A percentile compares a stretch with the other conserved stretches of the same genome.
Conservation (phyloP, 1,284 basidiomycete species). For the Fomitopsis schrenkii region DNA sequence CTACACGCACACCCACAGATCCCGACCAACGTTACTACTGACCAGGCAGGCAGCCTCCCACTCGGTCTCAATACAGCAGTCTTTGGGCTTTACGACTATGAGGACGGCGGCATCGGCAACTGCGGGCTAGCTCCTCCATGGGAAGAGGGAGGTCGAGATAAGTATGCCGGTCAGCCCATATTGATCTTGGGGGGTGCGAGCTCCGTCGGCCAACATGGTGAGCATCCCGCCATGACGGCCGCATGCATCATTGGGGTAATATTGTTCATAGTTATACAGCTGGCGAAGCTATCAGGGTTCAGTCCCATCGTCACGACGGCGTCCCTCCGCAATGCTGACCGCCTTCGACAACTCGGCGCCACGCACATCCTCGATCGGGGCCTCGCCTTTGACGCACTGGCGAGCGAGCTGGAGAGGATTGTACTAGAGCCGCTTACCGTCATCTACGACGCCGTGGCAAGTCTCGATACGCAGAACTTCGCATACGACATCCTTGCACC, state of each 20-base stretch:
- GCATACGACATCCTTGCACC: slow-evolving; percentile 17
- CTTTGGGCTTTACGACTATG: slow-evolving; percentile 1
- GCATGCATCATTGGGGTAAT: not conserved
- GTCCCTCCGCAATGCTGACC: slow-evolving; percentile 26
- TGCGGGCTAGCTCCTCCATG: slow-evolving; percentile 16
- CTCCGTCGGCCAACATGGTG: slow-evolving; percentile 29
- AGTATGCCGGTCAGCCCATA: slow-evolving; percentile 25
- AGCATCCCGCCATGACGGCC: too few relatives aligned
- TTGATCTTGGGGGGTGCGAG: slow-evolving; percentile 32
- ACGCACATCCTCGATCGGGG: slow-evolving; percentile 29
- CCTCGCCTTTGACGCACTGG: slow-evolving; percentile 11
- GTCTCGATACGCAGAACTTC: slow-evolving; percentile 15
- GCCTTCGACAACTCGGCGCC: slow-evolving; percentile 32
- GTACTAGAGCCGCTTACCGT: slow-evolving; percentile 16
- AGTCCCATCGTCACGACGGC: slow-evolving; percentile 30
- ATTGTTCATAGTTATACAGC: slow-evolving; percentile 24
- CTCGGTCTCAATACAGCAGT: slow-evolving; percentile 7
- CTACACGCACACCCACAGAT: not conserved
- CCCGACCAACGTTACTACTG: not conserved
- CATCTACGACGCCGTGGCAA: slow-evolving; percentile 24
- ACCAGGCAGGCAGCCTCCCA: slow-evolving; percentile 9
- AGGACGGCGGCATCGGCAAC: not conserved
- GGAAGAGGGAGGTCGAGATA: slow-evolving; percentile 22
- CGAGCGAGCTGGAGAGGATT: slow-evolving; percentile 12
- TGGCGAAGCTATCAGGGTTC: slow-evolving; percentile 30